phyloP scores from a whole-genome alignment of 2,329 filamentous ascomycete genomes.

The Colletotrichum melonis region DNA sequence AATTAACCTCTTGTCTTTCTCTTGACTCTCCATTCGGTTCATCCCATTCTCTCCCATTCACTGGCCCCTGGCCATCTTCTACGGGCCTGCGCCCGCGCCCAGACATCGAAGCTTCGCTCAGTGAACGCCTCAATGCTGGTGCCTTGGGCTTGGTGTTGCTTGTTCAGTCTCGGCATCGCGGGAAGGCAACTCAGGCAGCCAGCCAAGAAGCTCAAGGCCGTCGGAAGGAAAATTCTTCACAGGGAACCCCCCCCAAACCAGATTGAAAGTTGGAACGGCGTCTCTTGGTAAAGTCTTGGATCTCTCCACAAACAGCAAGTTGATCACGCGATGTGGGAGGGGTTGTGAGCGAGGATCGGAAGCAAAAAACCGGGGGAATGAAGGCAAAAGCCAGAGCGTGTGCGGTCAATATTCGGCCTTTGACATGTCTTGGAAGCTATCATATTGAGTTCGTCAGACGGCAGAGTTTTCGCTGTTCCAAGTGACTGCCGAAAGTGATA shows the following conservation, averaged over 20 bases:
- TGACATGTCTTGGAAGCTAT: conserved; percentile 11
- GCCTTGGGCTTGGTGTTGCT: conserved; percentile 25
- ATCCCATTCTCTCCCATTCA: neutral
- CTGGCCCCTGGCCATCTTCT: neutral
- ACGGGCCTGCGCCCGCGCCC: neutral
- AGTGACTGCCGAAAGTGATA: neutral
- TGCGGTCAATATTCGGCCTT: neutral
- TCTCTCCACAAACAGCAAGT: conserved; percentile 22
- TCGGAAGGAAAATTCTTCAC: neutral
- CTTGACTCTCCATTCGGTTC: neutral
- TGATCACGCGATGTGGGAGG: conserved; percentile 23
- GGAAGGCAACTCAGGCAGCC: neutral
- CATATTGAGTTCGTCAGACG: neutral
- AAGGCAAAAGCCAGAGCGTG: neutral
- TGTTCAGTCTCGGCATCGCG: conserved; percentile 18
- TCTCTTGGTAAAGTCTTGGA: conserved; percentile 23
- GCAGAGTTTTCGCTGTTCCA: neutral
- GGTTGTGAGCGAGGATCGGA: neutral
- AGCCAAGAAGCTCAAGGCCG: neutral
- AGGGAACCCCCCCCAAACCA: neutral
- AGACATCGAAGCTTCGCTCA: neutral
- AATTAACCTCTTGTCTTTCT: neutral
- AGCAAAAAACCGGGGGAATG: neutral
- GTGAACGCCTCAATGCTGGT: neutral
- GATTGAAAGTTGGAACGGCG: neutral